Percentiles rank a stretch among this genome's conserved stretches.
These are phyloP conservation scores for Lomentospora prolificans DNA, from an alignment of 2,329 filamentous ascomycete genomes.

Conservation along the genomic window DNA sequence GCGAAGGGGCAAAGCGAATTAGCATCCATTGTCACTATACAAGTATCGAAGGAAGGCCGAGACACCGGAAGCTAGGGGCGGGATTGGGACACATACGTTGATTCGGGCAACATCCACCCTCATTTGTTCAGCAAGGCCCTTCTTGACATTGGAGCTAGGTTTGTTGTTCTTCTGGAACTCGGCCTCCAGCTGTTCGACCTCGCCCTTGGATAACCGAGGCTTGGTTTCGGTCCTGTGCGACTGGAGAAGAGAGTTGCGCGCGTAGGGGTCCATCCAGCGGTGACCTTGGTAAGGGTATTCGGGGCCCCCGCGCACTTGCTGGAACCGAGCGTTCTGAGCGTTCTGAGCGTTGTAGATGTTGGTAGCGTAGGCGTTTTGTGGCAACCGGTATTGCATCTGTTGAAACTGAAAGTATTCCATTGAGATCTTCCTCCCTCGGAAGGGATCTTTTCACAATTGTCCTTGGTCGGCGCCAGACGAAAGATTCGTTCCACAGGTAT, in stretches of 20 bases:
- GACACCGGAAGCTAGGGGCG: background rate
- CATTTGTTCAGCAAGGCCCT: slow-evolving; percentile 50
- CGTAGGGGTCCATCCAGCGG: slow-evolving; percentile 6
- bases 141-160: slow-evolving; percentile 52
- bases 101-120: slow-evolving; percentile 54
- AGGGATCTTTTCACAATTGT: background rate
- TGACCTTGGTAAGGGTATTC: background rate
- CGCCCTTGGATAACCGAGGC: slow-evolving; percentile 46
- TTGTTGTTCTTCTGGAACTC: slow-evolving; percentile 57
- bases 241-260: slow-evolving; percentile 5
- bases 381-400: background rate
- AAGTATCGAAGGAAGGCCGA: background rate
- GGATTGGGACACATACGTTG: slow-evolving; percentile 35
- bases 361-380: background rate
- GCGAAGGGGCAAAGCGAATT: background rate
- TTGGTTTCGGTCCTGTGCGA: slow-evolving; percentile 31
- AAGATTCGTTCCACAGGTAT: too few relatives aligned
- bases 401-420: slow-evolving; percentile 6
- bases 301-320: background rate
- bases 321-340: background rate
- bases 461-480: too few relatives aligned
- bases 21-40: background rate
- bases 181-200: slow-evolving; percentile 48
- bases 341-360: background rate
- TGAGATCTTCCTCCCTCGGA: background rate